Evolutionary conservation across 1,284 basidiomycete genomes (phyloP).

Genomic region (Cyathus olla): DNA sequence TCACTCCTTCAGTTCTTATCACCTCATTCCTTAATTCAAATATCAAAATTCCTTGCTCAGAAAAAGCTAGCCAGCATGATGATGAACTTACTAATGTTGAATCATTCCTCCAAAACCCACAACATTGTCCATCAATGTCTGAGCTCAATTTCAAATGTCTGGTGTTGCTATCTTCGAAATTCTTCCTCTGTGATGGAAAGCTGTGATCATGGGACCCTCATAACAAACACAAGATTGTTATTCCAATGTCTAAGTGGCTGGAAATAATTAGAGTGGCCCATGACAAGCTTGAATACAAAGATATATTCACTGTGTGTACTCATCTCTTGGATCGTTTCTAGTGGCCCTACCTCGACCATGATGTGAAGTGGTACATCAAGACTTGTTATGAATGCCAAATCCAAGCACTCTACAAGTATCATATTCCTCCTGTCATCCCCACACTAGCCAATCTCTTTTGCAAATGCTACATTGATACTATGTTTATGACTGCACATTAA

Average conservation of each 20-base stretch:
- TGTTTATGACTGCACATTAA: slow-evolving; percentile 32
- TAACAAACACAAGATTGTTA: slow-evolving; percentile 16
- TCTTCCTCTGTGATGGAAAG: too few species aligned
- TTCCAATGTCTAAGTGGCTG: slow-evolving; percentile 10
- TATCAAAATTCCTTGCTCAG: slow-evolving; percentile 1
- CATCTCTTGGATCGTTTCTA: slow-evolving; percentile 28
- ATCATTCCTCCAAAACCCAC: too few species aligned
- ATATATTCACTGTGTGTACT: slow-evolving; percentile 17
- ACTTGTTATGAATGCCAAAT: slow-evolving; percentile 51
- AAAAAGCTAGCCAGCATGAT: too few species aligned
- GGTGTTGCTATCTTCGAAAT: too few species aligned
- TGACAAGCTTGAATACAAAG: slow-evolving; percentile 28
- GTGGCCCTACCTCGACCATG: slow-evolving; percentile 39
- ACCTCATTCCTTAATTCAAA: slow-evolving; percentile 15
- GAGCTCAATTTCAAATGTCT: too few species aligned
- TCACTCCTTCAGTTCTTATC: slow-evolving; percentile 9
- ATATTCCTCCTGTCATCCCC: slow-evolving; percentile 41
- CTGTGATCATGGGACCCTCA: background rate
- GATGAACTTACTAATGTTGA: too few species aligned
- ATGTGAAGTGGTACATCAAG: slow-evolving; percentile 36
- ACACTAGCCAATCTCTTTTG: slow-evolving; percentile 36
- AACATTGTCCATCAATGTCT: too few species aligned
- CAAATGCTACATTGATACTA: slow-evolving; percentile 41
- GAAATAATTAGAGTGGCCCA: slow-evolving; percentile 10
- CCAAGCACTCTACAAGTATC: slow-evolving; percentile 19